Evolutionary conservation across 2,329 filamentous ascomycete species (phyloP).

Genomic region (Rhynchosporium graminicola): DNA sequence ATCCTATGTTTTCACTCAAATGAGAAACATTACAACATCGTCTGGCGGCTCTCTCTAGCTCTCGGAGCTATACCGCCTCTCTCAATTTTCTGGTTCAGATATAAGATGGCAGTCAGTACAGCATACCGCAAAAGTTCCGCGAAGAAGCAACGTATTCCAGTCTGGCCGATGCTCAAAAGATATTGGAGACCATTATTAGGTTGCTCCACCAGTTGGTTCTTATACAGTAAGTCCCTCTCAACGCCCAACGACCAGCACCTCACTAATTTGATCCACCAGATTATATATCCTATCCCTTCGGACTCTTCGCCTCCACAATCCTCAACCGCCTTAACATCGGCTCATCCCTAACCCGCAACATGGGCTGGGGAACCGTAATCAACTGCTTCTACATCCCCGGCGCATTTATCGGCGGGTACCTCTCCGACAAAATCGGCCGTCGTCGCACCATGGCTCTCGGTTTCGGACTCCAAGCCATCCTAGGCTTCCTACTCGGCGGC

Average conservation of each 20-base stretch:
- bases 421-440: conserved; percentile 51
- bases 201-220: conserved; percentile 46
- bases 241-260: too few relatives aligned
- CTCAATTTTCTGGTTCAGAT: conserved; percentile 54
- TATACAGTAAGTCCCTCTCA: not conserved
- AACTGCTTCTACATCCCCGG: conserved; percentile 54
- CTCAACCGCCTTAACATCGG: conserved; percentile 46
- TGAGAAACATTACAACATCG: conserved; percentile 44
- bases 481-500: conserved; percentile 53
- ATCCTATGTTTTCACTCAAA: conserved; percentile 45
- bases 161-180: conserved; percentile 46
- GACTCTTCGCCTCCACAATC: conserved; percentile 56
- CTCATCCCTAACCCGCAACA: conserved; percentile 46
- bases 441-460: conserved; percentile 54
- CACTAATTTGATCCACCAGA: conserved; percentile 44
- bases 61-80: conserved; percentile 46
- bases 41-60: conserved; percentile 54
- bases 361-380: conserved; percentile 44
- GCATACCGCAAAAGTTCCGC: conserved; percentile 39
- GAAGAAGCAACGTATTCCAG: conserved; percentile 48
- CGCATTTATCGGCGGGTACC: conserved; percentile 48
- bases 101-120: conserved; percentile 54
- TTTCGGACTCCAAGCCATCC: conserved; percentile 46
- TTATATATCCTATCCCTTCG: conserved; percentile 56
- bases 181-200: conserved; percentile 61